Conservation (phyloP, 2,329 filamentous ascomycete genomes). For the Trematosphaeria pertusa region DNA sequence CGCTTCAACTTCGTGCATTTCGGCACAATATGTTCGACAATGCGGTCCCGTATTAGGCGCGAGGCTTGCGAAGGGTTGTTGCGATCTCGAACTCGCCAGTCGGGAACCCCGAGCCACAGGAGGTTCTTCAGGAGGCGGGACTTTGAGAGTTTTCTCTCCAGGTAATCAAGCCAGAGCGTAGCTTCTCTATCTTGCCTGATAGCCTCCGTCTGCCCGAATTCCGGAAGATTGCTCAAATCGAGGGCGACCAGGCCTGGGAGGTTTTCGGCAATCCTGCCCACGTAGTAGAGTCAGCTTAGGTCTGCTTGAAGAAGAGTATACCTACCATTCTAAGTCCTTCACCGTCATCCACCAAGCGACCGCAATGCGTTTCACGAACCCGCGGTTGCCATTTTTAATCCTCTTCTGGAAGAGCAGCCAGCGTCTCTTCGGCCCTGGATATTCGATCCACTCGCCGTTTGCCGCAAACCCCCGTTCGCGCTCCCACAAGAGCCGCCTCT, state of each 20-base stretch:
- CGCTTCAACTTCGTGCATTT: conserved; percentile 20
- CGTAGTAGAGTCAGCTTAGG: not conserved
- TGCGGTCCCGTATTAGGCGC: not conserved
- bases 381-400: conserved; percentile 4
- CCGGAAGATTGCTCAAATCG: conserved; percentile 27
- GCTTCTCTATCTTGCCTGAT: not conserved
- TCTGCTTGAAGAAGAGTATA: not conserved
- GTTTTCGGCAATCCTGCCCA: conserved; percentile 19
- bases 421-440: conserved; percentile 18
- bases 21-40: conserved; percentile 4
- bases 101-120: conserved; percentile 28
- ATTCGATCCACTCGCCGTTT: conserved; percentile 13
- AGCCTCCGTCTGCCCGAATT: not conserved
- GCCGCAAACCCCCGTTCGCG: conserved; percentile 18
- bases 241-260: conserved; percentile 22
- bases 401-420: conserved; percentile 25
- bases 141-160: not conserved
- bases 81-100: conserved; percentile 9
- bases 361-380: conserved; percentile 31
- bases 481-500: conserved; percentile 25
- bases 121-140: conserved; percentile 9
- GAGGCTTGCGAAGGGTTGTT: too few relatives aligned
- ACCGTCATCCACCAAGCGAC: conserved; percentile 32
- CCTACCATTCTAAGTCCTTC: conserved; percentile 28
- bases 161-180: not conserved